Conservation (phyloP, 1,284 basidiomycete species). For the Leccinum fuscescens region DNA sequence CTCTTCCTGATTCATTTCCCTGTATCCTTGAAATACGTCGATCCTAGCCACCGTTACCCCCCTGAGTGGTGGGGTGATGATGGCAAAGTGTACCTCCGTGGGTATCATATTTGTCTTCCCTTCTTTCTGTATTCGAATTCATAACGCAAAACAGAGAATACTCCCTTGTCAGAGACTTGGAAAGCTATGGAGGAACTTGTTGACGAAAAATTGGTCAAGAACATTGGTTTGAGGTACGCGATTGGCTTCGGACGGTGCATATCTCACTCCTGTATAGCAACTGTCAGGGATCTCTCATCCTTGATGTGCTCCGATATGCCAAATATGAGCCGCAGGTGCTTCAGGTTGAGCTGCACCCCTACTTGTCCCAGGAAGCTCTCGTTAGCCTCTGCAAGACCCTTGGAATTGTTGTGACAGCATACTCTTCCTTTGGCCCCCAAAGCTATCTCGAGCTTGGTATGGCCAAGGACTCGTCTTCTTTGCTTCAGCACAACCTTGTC, state of each 20-base stretch:
- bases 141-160: conserved; percentile 45
- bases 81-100: conserved; percentile 57
- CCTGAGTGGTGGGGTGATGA: conserved; percentile 76
- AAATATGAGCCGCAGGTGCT: conserved; percentile 68
- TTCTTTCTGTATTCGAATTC: conserved; percentile 1
- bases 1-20: conserved; percentile 81
- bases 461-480: conserved; percentile 46
- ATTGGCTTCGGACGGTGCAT: background rate
- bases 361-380: conserved; percentile 67
- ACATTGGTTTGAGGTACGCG: conserved; percentile 60
- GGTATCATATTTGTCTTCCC: conserved; percentile 24
- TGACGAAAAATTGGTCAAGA: conserved; percentile 65
- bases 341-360: conserved; percentile 79
- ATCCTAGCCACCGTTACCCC: conserved; percentile 72
- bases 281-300: conserved; percentile 58
- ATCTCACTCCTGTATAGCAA: conserved; percentile 46
- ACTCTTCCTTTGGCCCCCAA: conserved; percentile 75
- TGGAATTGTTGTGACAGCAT: conserved; percentile 72
- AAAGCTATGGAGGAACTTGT: conserved; percentile 71
- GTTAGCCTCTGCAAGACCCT: conserved; percentile 57
- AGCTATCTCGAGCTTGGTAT: conserved; percentile 66
- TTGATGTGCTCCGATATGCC: conserved; percentile 70
- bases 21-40: conserved; percentile 72
- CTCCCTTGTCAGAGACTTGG: conserved; percentile 76
- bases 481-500: conserved; percentile 55